Conservation (phyloP, 148 eudicot species). For the Beta vulgaris region DNA sequence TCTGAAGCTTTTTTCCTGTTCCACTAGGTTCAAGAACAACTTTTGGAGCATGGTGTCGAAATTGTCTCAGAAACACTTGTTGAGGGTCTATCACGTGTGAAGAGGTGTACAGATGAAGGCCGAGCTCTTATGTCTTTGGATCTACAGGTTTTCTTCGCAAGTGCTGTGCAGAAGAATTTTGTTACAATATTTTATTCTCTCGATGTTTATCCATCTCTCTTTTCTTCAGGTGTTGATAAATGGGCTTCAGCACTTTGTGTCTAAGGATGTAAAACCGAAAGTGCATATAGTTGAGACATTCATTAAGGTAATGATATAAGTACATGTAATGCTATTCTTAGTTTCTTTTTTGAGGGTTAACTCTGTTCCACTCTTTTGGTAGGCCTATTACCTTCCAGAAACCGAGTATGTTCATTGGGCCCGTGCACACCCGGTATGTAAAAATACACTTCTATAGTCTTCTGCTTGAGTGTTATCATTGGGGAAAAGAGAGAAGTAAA, state of each 20-base stretch:
- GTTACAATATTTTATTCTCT: not conserved
- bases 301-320: constrained; percentile 55
- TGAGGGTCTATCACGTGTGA: constrained; percentile 90
- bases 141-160: constrained; percentile 61
- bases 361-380: constrained; percentile 20
- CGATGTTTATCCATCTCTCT: constrained; percentile 1
- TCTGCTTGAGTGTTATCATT: not conserved
- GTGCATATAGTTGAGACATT: constrained; percentile 79
- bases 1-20: not conserved
- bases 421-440: constrained; percentile 79
- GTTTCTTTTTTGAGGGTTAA: not conserved
- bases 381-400: constrained; percentile 98
- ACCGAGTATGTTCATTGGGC: constrained; percentile 93
- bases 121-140: constrained; percentile 97
- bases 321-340: not conserved
- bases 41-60: constrained; percentile 81
- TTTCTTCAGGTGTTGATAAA: constrained; percentile 78
- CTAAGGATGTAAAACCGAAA: constrained; percentile 71
- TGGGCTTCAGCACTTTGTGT: constrained; percentile 82
- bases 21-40: constrained; percentile 71
- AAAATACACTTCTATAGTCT: not conserved
- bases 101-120: constrained; percentile 90
- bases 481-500: not conserved
- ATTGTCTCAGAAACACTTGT: constrained; percentile 79
- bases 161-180: not conserved